A percentile compares a stretch with the other conserved stretches of the same genome.
Evolutionary conservation across 495 filamentous ascomycete genomes (phyloP).

Genomic region (Cercophora newfieldiana): DNA sequence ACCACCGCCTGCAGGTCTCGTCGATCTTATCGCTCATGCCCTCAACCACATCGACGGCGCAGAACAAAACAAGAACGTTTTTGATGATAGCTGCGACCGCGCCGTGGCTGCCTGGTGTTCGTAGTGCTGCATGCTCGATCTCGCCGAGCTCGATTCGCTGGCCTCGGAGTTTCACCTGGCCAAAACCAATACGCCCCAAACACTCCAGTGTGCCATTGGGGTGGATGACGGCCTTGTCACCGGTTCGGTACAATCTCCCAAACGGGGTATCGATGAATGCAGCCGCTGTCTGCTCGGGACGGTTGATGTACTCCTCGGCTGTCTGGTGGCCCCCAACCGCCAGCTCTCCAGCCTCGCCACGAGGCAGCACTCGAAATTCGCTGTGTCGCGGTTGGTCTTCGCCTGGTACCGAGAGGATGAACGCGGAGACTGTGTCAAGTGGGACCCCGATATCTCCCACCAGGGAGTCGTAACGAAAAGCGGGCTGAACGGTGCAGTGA

Average conservation of each 20-base stretch:
- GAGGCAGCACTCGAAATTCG: conserved; percentile 55
- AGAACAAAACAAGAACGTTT: conserved; percentile 67
- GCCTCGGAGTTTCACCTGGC: conserved; percentile 80
- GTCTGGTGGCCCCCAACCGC: conserved; percentile 78
- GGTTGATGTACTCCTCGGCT: conserved; percentile 79
- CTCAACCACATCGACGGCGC: conserved; percentile 44
- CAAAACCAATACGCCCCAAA: conserved; percentile 73
- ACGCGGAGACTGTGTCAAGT: conserved; percentile 73
- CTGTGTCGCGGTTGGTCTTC: conserved; percentile 7
- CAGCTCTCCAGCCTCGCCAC: conserved; percentile 75
- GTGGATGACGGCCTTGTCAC: conserved; percentile 73
- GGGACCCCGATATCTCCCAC: conserved; percentile 70
- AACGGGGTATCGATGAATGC: conserved; percentile 62
- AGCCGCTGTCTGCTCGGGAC: conserved; percentile 69
- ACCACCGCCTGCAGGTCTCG: conserved; percentile 64
- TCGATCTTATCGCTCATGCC: conserved; percentile 43
- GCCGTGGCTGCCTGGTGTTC: conserved; percentile 51
- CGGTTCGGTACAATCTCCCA: conserved; percentile 75
- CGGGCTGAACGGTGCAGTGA: conserved; percentile 55
- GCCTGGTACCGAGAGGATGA: conserved; percentile 54
- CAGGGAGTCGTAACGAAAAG: conserved; percentile 39
- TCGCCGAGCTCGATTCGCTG: conserved; percentile 84
- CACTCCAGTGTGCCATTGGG: conserved; percentile 73
- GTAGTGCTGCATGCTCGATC: conserved; percentile 67
- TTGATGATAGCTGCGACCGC: conserved; percentile 61